A percentile compares a stretch with the other conserved stretches of the same genome.
Evolutionary conservation across 2,329 filamentous ascomycete genomes (phyloP).

Genomic region (Neonectria coccinea): DNA sequence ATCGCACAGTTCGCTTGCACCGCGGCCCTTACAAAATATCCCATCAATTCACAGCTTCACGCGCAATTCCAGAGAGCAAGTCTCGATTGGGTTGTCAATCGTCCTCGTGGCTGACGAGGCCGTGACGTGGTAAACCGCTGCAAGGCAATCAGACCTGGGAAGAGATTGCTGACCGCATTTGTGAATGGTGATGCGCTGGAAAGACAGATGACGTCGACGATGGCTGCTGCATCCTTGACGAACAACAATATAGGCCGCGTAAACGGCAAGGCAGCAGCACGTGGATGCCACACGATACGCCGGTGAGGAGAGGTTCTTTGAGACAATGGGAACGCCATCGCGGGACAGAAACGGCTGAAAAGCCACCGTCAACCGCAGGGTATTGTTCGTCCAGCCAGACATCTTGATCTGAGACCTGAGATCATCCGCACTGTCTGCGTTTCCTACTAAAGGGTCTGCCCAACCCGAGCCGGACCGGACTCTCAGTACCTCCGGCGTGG

Average conservation of each 20-base stretch:
- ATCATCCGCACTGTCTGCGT: no score
- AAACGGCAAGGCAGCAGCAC: neutral
- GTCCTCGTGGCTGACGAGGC: constrained; percentile 11
- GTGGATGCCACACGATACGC: neutral
- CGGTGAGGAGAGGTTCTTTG: neutral
- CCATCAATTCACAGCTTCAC: neutral
- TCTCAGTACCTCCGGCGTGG: neutral
- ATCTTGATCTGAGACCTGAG: neutral
- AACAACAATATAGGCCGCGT: constrained; percentile 2
- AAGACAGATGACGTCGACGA: neutral
- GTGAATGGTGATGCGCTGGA: neutral
- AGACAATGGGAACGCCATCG: neutral
- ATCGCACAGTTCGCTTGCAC: constrained; percentile 1
- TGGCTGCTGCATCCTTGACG: neutral
- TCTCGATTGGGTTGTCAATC: neutral
- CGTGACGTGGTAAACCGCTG: constrained; percentile 9
- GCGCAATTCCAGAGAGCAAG: neutral
- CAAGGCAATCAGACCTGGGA: neutral
- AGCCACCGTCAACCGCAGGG: neutral
- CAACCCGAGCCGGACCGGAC: neutral
- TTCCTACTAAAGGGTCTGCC: no score
- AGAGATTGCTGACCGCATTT: neutral
- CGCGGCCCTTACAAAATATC: neutral
- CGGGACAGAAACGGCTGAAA: neutral
- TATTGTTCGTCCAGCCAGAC: neutral